phyloP scores from a whole-genome alignment of 305 asterid species.

The Ajuga reptans region DNA sequence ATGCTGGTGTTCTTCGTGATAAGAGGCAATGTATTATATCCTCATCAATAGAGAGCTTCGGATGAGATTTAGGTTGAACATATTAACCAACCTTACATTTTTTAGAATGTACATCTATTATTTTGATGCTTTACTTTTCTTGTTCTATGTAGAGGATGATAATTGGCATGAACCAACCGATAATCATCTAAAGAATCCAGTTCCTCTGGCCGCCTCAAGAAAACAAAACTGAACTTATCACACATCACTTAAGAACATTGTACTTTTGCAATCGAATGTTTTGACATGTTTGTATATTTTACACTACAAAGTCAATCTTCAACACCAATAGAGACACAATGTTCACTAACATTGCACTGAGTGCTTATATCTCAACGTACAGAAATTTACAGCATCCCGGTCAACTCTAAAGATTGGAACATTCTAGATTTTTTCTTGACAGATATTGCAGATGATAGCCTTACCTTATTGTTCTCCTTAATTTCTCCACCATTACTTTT shows the following conservation, averaged over 20 bases:
- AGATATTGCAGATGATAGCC: background rate
- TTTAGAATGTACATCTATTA: background rate
- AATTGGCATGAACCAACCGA: background rate
- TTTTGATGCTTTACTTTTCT: background rate
- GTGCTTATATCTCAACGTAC: background rate
- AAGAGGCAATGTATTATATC: background rate
- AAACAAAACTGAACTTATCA: background rate
- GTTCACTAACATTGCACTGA: background rate
- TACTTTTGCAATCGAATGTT: background rate
- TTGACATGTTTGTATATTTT: background rate
- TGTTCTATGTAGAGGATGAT: background rate
- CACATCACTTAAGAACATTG: background rate
- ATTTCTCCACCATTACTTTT: slow-evolving; percentile 51
- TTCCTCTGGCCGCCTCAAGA: background rate
- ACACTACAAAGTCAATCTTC: background rate
- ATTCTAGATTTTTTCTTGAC: background rate
- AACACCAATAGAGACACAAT: background rate
- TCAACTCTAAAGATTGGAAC: background rate
- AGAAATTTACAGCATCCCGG: background rate
- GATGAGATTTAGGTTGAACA: background rate
- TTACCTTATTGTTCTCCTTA: slow-evolving; percentile 52
- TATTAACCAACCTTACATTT: background rate
- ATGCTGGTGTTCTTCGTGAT: background rate
- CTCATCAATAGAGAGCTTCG: background rate
- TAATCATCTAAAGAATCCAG: background rate